A percentile compares a stretch with the other conserved stretches of the same genome.
Evolutionary conservation across 768 basidiomycete species (phyloP).

Genomic region (Termitomyces titanicus): DNA sequence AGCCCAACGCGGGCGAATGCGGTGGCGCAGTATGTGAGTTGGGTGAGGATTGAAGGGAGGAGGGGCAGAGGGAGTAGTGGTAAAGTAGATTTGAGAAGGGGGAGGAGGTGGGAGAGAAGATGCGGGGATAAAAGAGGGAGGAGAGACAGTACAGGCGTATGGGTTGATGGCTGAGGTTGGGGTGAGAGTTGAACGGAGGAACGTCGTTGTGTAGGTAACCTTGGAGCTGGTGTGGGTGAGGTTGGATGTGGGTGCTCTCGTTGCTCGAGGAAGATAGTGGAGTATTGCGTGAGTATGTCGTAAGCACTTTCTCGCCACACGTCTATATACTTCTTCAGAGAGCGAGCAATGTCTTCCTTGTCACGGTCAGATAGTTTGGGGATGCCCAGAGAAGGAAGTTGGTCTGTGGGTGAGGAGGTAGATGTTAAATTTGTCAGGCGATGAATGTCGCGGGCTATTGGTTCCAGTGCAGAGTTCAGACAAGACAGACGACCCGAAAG

Average conservation of each 20-base stretch:
- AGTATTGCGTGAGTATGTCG: constrained; percentile 87
- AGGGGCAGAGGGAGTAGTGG: constrained; percentile 58
- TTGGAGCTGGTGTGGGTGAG: constrained; percentile 9
- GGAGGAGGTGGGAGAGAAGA: constrained; percentile 63
- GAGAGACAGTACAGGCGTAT: constrained; percentile 33
- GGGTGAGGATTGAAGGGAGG: constrained; percentile 83
- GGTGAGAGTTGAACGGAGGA: constrained; percentile 2
- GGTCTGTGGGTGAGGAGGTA: constrained; percentile 46
- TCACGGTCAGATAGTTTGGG: constrained; percentile 36
- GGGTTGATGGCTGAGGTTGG: background rate
- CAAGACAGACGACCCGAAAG: constrained; percentile 66
- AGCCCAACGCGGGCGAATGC: constrained; percentile 91
- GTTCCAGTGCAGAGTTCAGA: constrained; percentile 36
- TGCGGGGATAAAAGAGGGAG: constrained; percentile 49
- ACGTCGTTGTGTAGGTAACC: constrained; percentile 7
- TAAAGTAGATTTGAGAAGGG: constrained; percentile 59
- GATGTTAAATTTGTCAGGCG: constrained; percentile 8
- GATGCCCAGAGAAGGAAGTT: constrained; percentile 26
- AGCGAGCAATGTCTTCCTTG: constrained; percentile 69
- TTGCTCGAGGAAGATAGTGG: constrained; percentile 84
- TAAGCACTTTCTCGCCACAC: constrained; percentile 90
- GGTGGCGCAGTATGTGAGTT: constrained; percentile 89
- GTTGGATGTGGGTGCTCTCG: constrained; percentile 21
- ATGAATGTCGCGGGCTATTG: constrained; percentile 16
- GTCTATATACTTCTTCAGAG: constrained; percentile 85